Base-by-base conservation (phyloP, 306 rosid genomes). In the Dicorynia guianensis region DNA sequence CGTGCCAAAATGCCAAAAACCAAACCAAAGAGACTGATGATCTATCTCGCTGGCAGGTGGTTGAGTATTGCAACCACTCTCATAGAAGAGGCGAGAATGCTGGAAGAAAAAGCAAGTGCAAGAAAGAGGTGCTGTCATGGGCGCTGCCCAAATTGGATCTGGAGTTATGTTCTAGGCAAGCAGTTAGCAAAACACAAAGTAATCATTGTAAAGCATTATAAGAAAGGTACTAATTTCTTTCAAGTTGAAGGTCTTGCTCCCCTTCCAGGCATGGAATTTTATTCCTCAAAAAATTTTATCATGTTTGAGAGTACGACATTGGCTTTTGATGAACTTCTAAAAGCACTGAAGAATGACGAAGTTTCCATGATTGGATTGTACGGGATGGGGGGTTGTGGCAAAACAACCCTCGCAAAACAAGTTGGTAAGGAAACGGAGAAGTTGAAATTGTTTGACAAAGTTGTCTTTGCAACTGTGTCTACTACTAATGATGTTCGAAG, bases 351-450 rank as follows among this genome's bases (percentile, higher is more conserved):
- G 40, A 53, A 77, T 60, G 76, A 1, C 10, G 48, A 5, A 1
- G 14, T 10, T 4, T 0, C 4, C 12, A 50, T 38, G 20, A 69
- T 77, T 19, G 81, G 81, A 48, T 11, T 69, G 71, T 39, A 9
- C 7, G 81, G 76, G 54, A 49, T 59, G 71, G 76, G 76, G 10
- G 76, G 81, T 14, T 11, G 48, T 4, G 81, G 81, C 19, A 78
- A 70, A 18, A 61, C 60, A 3, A 70, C 71, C 11, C 40, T 78
- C 72, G 82, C 38, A 42, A 49, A 5, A 78, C 50, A 63, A 52
- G 82, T 62, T 0, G 72, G 66, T 0, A 13, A 40, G 55, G 4
- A 62, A 4, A 65, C 63, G 4, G 20, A 70, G 63, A 47, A 61
- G n/a, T 4, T 38, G 63, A 47, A 61, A 11, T 4, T 38, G n/a